Conservation (phyloP, 177 flowering plant genomes). For the Tripterygium wilfordii region DNA sequence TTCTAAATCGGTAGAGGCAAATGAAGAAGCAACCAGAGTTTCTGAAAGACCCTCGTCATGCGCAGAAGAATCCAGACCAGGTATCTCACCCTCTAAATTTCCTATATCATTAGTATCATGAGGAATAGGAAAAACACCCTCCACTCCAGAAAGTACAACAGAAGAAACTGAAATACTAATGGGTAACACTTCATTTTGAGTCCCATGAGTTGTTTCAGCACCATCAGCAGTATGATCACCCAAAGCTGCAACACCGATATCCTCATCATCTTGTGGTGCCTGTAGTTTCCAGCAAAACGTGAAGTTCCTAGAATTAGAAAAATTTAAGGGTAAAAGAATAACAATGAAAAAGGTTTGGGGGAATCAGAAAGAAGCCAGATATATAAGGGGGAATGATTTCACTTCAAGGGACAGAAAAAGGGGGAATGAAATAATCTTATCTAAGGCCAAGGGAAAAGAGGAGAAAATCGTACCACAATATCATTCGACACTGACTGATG, state of each 20-base stretch:
- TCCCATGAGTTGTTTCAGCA: constrained; percentile 16
- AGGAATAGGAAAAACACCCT: constrained; percentile 18
- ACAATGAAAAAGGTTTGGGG: neutral
- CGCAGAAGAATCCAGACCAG: constrained; percentile 63
- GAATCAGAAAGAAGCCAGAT: neutral
- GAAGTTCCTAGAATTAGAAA: too few species aligned
- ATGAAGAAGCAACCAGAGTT: constrained; percentile 27
- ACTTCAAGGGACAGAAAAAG: neutral
- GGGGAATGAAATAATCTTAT: neutral
- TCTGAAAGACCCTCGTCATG: constrained; percentile 30
- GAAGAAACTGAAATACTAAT: constrained; percentile 20
- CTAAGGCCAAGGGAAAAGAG: too few species aligned
- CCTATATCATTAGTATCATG: constrained; percentile 40
- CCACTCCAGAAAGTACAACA: constrained; percentile 19
- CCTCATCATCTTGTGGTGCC: constrained; percentile 27
- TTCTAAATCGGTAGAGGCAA: constrained; percentile 39
- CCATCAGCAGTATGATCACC: constrained; percentile 11
- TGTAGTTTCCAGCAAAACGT: too few species aligned
- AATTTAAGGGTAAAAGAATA: too few species aligned
- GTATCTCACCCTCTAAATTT: constrained; percentile 54
- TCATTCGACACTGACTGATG: constrained; percentile 26
- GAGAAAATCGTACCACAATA: constrained; percentile 22
- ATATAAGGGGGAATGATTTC: neutral
- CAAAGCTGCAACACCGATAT: constrained; percentile 10
- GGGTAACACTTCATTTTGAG: constrained; percentile 17